Evolutionary conservation across 805 yeast genomes (phyloP).

Genomic region (Wickerhamomyces strasburgensis): DNA sequence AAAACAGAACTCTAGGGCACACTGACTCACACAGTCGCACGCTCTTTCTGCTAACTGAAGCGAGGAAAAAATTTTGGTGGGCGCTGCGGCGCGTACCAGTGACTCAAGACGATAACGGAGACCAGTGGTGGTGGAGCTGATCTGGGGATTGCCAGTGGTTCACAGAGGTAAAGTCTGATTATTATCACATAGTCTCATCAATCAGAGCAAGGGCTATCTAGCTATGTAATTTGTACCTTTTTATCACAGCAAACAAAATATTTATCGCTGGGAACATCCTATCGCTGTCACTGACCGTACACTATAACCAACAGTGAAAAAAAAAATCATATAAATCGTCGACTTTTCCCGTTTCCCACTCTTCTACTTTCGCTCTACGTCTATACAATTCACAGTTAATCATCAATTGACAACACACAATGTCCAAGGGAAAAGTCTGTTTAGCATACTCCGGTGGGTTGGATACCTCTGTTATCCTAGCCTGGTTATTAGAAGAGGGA

Average conservation of each 20-base stretch:
- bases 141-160: too few relatives aligned
- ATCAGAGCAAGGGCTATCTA: too few relatives aligned
- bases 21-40: too few relatives aligned
- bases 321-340: not conserved
- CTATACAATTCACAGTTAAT: not conserved
- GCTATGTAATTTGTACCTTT: too few relatives aligned
- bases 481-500: slow-evolving; percentile 97
- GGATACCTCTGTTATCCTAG: slow-evolving; percentile 95
- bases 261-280: too few relatives aligned
- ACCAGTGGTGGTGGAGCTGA: not conserved
- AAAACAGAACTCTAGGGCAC: too few relatives aligned
- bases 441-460: slow-evolving; percentile 99
- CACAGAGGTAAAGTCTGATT: too few relatives aligned
- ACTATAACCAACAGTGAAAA: not conserved
- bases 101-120: not conserved
- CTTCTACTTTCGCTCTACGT: too few relatives aligned
- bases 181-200: too few relatives aligned
- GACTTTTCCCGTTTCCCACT: not conserved
- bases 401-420: slow-evolving; percentile 22
- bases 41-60: not conserved
- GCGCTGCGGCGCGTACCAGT: not conserved
- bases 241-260: too few relatives aligned
- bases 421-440: slow-evolving; percentile 99
- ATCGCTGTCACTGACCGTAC: not conserved
- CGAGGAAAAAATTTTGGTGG: not conserved